Evolutionary conservation across 192 early-diverging fungal species (phyloP).

Genomic region (Umbelopsis sp.): DNA sequence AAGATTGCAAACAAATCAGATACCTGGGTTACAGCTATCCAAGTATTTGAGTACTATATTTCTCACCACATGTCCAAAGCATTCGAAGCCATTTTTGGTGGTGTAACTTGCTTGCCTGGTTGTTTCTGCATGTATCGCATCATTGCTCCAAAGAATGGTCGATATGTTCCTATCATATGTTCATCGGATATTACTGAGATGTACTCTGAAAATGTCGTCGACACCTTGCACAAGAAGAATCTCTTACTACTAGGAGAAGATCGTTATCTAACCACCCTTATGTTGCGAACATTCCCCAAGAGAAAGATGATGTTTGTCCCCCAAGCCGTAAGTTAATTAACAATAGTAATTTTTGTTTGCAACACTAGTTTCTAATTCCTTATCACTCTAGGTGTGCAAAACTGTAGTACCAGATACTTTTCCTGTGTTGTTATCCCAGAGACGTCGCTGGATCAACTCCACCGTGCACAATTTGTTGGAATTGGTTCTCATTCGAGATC

Average conservation of each 20-base stretch:
- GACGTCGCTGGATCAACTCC: slow-evolving; percentile 87
- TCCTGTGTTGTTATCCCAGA: slow-evolving; percentile 71
- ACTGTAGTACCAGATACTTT: slow-evolving; percentile 74
- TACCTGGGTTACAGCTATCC: slow-evolving; percentile 89
- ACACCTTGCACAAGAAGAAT: slow-evolving; percentile 76
- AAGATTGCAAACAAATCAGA: slow-evolving; percentile 91
- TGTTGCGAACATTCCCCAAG: slow-evolving; percentile 72
- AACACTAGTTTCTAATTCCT: background rate
- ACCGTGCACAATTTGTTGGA: slow-evolving; percentile 87
- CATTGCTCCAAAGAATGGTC: slow-evolving; percentile 66
- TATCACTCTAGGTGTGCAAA: slow-evolving; percentile 58
- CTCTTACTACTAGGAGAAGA: slow-evolving; percentile 75
- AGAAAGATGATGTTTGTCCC: slow-evolving; percentile 78
- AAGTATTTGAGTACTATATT: slow-evolving; percentile 84
- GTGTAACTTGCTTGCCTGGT: slow-evolving; percentile 72
- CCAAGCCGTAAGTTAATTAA: slow-evolving; percentile 47
- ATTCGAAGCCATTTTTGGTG: slow-evolving; percentile 74
- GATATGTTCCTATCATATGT: slow-evolving; percentile 70
- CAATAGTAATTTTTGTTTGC: background rate
- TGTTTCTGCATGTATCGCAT: slow-evolving; percentile 81
- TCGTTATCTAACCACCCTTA: slow-evolving; percentile 75
- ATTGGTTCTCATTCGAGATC: slow-evolving; percentile 76
- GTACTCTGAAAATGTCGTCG: slow-evolving; percentile 70
- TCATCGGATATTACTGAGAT: slow-evolving; percentile 75
- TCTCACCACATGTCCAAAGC: slow-evolving; percentile 73